These are phyloP conservation scores for Coffea eugenioides DNA, from an alignment of 257 asterid genomes.

Conservation along the genomic window DNA sequence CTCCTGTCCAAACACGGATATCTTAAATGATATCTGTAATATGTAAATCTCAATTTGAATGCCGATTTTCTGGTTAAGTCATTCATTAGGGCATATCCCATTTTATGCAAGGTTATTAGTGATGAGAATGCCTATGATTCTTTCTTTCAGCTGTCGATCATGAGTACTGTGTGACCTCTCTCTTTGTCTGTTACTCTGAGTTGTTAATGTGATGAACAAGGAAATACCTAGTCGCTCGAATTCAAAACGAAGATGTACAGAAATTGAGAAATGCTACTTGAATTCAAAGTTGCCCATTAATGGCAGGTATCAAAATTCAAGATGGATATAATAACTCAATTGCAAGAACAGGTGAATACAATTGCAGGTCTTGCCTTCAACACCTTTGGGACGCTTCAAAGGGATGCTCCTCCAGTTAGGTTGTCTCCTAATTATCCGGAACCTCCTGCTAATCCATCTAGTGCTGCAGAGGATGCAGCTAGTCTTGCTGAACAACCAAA, in stretches of 20 bases:
- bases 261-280: background rate
- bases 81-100: too few relatives aligned
- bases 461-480: slow-evolving; percentile 18
- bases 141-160: background rate
- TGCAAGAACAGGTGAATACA: slow-evolving; percentile 80
- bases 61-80: too few relatives aligned
- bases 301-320: background rate
- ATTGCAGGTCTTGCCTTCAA: slow-evolving; percentile 72
- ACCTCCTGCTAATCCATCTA: too few relatives aligned
- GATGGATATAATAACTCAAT: slow-evolving; percentile 81
- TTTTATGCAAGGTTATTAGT: too few relatives aligned
- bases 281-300: background rate
- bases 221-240: background rate
- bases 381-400: too few relatives aligned
- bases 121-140: background rate
- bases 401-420: too few relatives aligned
- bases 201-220: background rate
- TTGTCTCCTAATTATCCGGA: too few relatives aligned
- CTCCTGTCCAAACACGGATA: too few relatives aligned
- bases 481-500: slow-evolving; percentile 76
- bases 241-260: background rate
- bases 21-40: too few relatives aligned
- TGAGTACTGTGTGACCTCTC: background rate
- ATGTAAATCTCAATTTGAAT: too few relatives aligned
- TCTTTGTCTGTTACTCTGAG: background rate